phyloP scores from a whole-genome alignment of 192 early-diverging fungal species.

The Chytriomyces confervae region DNA sequence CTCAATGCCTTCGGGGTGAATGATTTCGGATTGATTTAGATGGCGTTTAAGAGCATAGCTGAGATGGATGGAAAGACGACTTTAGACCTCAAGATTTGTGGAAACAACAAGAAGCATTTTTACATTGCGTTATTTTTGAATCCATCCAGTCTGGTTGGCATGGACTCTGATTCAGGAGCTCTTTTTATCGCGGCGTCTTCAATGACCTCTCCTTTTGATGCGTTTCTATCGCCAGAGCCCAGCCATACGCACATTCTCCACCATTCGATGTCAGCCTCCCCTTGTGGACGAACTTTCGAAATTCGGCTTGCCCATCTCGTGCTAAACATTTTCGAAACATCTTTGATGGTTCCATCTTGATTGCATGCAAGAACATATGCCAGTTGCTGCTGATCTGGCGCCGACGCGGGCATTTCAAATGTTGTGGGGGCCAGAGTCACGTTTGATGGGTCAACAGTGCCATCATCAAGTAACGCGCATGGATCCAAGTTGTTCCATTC shows the following conservation, averaged over 20 bases:
- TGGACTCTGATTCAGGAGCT: slow-evolving; percentile 57
- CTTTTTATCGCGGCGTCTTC: slow-evolving; percentile 62
- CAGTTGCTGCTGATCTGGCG: slow-evolving; percentile 49
- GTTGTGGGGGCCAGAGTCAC: slow-evolving; percentile 4
- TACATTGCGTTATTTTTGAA: slow-evolving; percentile 86
- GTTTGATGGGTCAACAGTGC: slow-evolving; percentile 54
- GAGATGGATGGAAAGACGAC: slow-evolving; percentile 9
- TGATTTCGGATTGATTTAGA: slow-evolving; percentile 76
- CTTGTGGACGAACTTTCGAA: slow-evolving; percentile 21
- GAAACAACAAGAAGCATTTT: slow-evolving; percentile 20
- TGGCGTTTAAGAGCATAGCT: slow-evolving; percentile 86
- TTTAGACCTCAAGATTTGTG: background rate
- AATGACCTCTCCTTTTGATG: slow-evolving; percentile 35
- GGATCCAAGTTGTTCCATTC: slow-evolving; percentile 30
- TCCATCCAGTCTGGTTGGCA: slow-evolving; percentile 78
- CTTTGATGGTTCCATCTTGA: slow-evolving; percentile 23
- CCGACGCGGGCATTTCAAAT: slow-evolving; percentile 61
- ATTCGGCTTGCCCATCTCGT: slow-evolving; percentile 21
- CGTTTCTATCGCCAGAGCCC: slow-evolving; percentile 33
- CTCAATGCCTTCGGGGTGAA: slow-evolving; percentile 64
- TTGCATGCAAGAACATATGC: slow-evolving; percentile 58
- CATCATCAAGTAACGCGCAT: slow-evolving; percentile 64
- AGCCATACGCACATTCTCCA: slow-evolving; percentile 50
- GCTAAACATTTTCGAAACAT: slow-evolving; percentile 17
- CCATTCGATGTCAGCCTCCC: slow-evolving; percentile 29